Base-by-base conservation (phyloP, 2,329 filamentous ascomycete species). In the Aspergillus eucalypticola region DNA sequence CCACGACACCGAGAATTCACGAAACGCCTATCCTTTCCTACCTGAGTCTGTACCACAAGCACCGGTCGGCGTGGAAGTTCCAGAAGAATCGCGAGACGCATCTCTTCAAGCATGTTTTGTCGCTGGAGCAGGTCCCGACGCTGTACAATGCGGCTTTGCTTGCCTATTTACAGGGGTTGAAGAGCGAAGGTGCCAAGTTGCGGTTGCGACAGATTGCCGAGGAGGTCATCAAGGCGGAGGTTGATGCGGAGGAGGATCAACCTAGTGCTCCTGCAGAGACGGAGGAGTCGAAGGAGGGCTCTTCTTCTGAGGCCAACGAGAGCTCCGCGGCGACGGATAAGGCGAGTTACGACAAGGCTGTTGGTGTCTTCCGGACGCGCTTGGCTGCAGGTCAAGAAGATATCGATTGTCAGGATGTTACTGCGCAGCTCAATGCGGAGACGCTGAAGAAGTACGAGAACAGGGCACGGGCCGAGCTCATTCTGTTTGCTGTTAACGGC, bases 41-140 rank as follows among this genome's bases (percentile, higher is more conserved):
- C 73, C 84, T 97, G 48, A 83, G 83, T 50, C 86, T 88, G 72
- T 96, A 92, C 83, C 83, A 90, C 76, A 84, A 83, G 58, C 84
- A 87, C 62, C 87, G 87, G 60, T 80, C 83, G 8, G 82, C 82
- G 67, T 98, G 94, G 94, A 97, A 96, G 76, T 98, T 97, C 81
- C 96, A 96, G 81, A 97, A 97, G 79, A 93, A 92, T 68, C 87
- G 92, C 72, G 93, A 97, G 76, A 91, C 88, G 56, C 86, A 91
- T 67, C 82, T 97, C 11, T 85, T 97, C 72, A 94, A 95, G 75
- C 88, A 96, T 79, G 79, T 90, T 49, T 91, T 96, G 73, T 87
- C 90, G 66, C 78, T 87, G 65, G 85, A 87, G 67, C 84, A 85
- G 46, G 85, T 97, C 46, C 91, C 92, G 0, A 78, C 87, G 15